Evolutionary conservation across 192 early-diverging fungal species (phyloP).

Genomic region (Ambispora gerdemannii): DNA sequence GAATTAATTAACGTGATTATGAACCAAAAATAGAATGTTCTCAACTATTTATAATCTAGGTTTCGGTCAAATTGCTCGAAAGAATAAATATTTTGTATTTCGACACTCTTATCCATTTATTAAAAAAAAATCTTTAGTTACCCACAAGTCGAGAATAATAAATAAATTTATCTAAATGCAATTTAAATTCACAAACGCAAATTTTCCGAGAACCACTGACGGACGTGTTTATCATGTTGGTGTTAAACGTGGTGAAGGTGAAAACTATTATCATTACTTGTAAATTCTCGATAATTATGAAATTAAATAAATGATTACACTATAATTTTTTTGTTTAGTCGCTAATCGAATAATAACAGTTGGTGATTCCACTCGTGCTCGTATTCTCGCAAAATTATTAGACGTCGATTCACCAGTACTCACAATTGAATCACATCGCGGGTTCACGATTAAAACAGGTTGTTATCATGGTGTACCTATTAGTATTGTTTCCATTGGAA

Average conservation of each 20-base stretch:
- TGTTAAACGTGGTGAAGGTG: conserved; percentile 65
- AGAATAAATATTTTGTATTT: no score
- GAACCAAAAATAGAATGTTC: no score
- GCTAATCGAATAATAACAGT: conserved; percentile 88
- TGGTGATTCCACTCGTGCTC: conserved; percentile 76
- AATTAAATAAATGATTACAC: no score
- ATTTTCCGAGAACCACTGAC: conserved; percentile 16
- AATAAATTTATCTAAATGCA: no score
- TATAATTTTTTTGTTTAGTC: conserved; percentile 41
- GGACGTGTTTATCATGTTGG: conserved; percentile 58
- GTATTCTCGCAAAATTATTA: conserved; percentile 56
- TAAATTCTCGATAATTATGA: not conserved
- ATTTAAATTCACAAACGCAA: not conserved
- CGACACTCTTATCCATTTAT: no score
- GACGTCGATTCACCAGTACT: conserved; percentile 54
- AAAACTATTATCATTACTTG: not conserved
- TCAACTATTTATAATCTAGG: no score
- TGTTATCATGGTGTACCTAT: conserved; percentile 71
- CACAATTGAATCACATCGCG: conserved; percentile 60
- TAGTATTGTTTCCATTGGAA: conserved; percentile 75
- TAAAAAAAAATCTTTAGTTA: no score
- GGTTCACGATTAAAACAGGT: conserved; percentile 85
- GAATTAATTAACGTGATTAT: no score
- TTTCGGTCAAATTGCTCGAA: no score
- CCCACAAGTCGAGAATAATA: no score